Evolutionary conservation across 2,329 filamentous ascomycete genomes (phyloP), one percentile per base, ranked within the genome.

Genomic region (Tolypocladium tundrense): DNA sequence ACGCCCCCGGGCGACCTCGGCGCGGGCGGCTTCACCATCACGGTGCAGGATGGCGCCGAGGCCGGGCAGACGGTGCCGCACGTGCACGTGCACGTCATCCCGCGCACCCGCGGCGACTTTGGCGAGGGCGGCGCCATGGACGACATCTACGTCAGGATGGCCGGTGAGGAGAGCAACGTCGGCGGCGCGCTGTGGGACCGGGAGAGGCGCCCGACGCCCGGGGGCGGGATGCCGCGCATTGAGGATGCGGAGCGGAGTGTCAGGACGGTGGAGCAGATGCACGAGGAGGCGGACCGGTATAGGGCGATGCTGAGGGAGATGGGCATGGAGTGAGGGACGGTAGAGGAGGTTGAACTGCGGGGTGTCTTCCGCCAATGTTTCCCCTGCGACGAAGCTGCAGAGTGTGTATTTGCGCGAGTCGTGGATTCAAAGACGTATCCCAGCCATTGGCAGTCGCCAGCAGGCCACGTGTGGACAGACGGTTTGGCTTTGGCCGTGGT

Each of bases 41-140:
- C 93, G 0, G 82, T 99, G n/a, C 94, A 99, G 72, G 94, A 99
- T 72, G 94, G 94, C 24, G 77, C 79, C 39, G 90, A 91, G 60
- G 91, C 94, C 1, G 94, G 94, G 0, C 94, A 99, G 80, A 96
- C 91, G 58, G 93, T 99, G 51, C 80, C 90, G 10, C 94, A 99
- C 74, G 85, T 97, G 16, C 94, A 99, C 74, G 88, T 91, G 33
- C 94, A 99, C 75, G 83, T 97, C 54, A 93, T 97, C 57, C 92
- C 92, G 24, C 78, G 92, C 41, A 77, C 77, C 59, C 77, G 75
- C 59, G 81, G 85, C 43, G 79, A 85, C 69, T 79, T 70, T 69
- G 76, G 62, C 39, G 58, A 59, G 3, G 75, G 61, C 24, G 57
- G 57, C 14, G 68, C 60, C 56, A 69, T 70, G 6, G 92, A 96